These are phyloP conservation scores for Alnus glutinosa DNA, from an alignment of 306 rosid species.

Conservation along the genomic window DNA sequence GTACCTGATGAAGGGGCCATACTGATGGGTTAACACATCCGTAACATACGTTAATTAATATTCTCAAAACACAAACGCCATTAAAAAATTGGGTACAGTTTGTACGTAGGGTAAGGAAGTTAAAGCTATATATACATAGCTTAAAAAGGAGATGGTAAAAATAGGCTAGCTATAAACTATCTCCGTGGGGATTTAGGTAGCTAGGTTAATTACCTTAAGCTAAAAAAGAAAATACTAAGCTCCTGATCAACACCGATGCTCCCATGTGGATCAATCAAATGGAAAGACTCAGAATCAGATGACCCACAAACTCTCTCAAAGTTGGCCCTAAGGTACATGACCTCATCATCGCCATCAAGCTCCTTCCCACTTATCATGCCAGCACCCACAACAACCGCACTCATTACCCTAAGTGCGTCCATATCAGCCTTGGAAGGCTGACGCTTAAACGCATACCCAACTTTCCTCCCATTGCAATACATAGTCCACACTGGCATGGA, in stretches of 20 bases:
- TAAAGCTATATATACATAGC: constrained; percentile 13
- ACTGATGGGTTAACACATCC: not conserved
- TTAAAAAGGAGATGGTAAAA: constrained; percentile 14
- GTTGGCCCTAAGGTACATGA: constrained; percentile 75
- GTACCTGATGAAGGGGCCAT: not conserved
- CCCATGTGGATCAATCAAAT: constrained; percentile 79
- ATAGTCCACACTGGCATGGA: constrained; percentile 70
- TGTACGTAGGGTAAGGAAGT: not conserved
- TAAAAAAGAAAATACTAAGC: constrained; percentile 78
- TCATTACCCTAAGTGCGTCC: constrained; percentile 53
- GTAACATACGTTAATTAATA: too few relatives aligned
- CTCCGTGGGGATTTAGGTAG: not conserved
- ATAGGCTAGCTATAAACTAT: not conserved
- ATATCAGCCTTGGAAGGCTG: constrained; percentile 46
- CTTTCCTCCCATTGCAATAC: constrained; percentile 72
- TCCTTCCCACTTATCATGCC: constrained; percentile 48
- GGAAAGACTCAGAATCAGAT: constrained; percentile 67
- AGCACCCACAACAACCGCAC: constrained; percentile 58
- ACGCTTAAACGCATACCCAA: constrained; percentile 65
- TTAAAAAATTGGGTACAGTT: not conserved
- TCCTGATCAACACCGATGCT: constrained; percentile 57
- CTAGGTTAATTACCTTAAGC: constrained; percentile 31
- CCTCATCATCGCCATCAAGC: constrained; percentile 24
- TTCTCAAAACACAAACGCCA: not conserved
- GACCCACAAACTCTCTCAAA: constrained; percentile 77